Conservation (phyloP, 2,329 filamentous ascomycete genomes). For the Stagonosporopsis tanaceti region DNA sequence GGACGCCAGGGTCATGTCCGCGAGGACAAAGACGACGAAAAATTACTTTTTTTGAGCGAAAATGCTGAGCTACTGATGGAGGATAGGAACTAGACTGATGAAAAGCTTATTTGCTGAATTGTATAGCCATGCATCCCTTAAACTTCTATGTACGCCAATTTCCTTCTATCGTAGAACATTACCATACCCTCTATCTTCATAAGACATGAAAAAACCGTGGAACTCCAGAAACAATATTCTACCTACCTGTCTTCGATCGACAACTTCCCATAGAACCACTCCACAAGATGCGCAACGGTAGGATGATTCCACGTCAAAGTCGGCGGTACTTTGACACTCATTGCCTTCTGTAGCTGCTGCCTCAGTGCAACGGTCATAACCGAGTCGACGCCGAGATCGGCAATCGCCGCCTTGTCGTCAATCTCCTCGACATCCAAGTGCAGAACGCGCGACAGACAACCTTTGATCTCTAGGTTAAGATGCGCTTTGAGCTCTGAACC, state of each 20-base stretch:
- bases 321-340: constrained; percentile 50
- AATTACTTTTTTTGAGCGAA: background rate
- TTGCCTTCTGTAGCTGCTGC: constrained; percentile 44
- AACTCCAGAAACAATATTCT: background rate
- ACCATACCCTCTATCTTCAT: background rate
- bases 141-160: background rate
- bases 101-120: background rate
- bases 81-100: background rate
- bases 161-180: no score
- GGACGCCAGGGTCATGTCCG: background rate
- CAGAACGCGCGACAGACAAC: constrained; percentile 47
- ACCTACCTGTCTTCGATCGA: background rate
- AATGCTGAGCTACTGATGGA: background rate
- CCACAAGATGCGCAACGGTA: constrained; percentile 50
- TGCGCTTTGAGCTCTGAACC: constrained; percentile 41
- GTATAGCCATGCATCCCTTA: background rate
- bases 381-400: constrained; percentile 52
- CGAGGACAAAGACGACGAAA: background rate
- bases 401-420: constrained; percentile 45
- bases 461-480: constrained; percentile 43
- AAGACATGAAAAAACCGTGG: background rate
- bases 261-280: constrained; percentile 47
- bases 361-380: constrained; percentile 53
- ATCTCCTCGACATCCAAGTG: constrained; percentile 47
- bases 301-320: constrained; percentile 54